Base-by-base conservation (phyloP, 768 basidiomycete species). In the Pulveroboletus sp. region DNA sequence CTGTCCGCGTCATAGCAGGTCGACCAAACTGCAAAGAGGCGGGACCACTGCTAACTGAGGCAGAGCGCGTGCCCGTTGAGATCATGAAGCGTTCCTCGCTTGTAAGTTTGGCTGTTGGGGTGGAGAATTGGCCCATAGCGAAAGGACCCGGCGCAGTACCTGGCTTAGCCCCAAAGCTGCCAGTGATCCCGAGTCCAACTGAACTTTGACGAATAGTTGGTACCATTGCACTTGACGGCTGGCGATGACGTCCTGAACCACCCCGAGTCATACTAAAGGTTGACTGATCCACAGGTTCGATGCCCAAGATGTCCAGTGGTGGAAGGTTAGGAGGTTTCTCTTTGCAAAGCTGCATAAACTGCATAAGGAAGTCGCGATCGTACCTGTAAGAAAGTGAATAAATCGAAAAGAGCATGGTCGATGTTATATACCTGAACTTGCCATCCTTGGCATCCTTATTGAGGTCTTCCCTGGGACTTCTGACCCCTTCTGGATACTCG, bases 311-410 rank as follows among this genome's bases (percentile, higher is more conserved):
- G 57, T 93, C 92, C 47, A 97, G 79, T 53, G 91, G 82, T 36
- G 93, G 92, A 26, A 97, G 83, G 48, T 80, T 77, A 47, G 90
- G 92, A 4, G 96, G 95, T 69, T 93, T 94, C 73, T 97, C 95
- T 68, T 83, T 89, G 77, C 96, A 99, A 53, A 95, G 71, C 21
- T 73, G 71, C 89, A 96, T 93, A 74, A 99, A 99, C 66, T 99
- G 95, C 51, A 99, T 71, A 24, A 99, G 79, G 82, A 99, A 99
- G 17, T 94, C 92, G 32, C 94, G 92, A 67, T 97, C 93, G 66
- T 99, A 99, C 62, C 95, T 92, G 21, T 24, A 49, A 21, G n/a
- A 46, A 45, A 17, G 15, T 55, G 39, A 63, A 37, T 14, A 59
- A 48, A 47, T 8, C 5, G 17, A 39, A 39, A 35, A 30, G 7